Evolutionary conservation across 2,329 filamentous ascomycete species (phyloP), one percentile per base, ranked within the genome.

Genomic region (Exophiala alcalophila): DNA sequence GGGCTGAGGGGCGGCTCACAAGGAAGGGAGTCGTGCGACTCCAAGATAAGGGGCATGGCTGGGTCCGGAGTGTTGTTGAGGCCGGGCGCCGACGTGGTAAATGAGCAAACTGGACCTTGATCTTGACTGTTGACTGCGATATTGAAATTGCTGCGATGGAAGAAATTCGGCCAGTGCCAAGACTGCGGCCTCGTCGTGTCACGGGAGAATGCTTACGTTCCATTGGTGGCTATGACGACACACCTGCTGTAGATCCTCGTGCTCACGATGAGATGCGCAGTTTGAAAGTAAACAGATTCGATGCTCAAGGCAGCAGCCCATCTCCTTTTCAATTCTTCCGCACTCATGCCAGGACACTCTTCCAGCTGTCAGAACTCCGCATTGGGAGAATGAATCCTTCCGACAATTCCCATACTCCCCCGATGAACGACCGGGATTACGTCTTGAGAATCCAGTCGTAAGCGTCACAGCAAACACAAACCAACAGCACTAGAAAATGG

Each of bases 41-140:
- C 77, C 51, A 77, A 77, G 50, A 83, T 80, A 47, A 84, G 72
- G 50, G 83, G 76, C 82, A 86, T 85, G 51, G 60, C 68, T 54
- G 49, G 26, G 16, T 18, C 18, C 16, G 7, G 11, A 16, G 12
- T 18, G 34, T 28, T 19, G 21, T 39, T 18, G 20, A 11, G 6
- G 25, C 15, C 25, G 25, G 9, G 28, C 8, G 10, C 5, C 14
- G 19, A 28, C 19, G 23, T n/a, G 5, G 21, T 21, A 7, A 18
- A 26, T 5, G 12, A 27, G 14, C 20, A 26, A 32, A 26, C 21
- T n/a, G n/a, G n/a, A n/a, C n/a, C n/a, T n/a, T n/a, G n/a, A n/a
- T n/a, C n/a, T n/a, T n/a, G n/a, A n/a, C n/a, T n/a, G 24, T 28
- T 30, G 24, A 25, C 26, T 25, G 32, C 40, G 31, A 35, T 21